Evolutionary conservation across 495 filamentous ascomycete species (phyloP), one percentile per base, ranked within the genome.

Genomic region (Amniculicola lignicola): DNA sequence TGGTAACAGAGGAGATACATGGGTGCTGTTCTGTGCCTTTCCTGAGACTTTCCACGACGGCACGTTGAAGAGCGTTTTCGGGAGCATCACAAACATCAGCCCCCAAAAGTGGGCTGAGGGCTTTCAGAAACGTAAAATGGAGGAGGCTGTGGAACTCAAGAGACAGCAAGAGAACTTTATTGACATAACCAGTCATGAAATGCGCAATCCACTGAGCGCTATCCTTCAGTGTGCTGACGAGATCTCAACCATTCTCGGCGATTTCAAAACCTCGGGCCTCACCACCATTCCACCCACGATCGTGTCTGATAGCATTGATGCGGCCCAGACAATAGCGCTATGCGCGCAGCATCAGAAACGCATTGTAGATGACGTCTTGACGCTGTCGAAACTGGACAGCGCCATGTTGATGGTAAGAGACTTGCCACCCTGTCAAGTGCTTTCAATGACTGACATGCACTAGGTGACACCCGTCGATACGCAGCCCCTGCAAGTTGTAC

Each of bases 171-270:
- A 92, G 64, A 90, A 89, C 54, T 94, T 92, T 68, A 91, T 93
- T 63, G 88, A 92, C 67, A 92, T 90, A 57, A 90, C 86, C 5
- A 89, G 85, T 57, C 89, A 95, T 62, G 89, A 95, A 63, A 88
- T 93, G 75, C 80, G 88, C 7, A 95, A 93, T 57, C 89, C 89
- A 1, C 74, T 93, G 7, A 86, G 81, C 38, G 88, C 88, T 6
- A 89, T 92, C 39, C 69, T 91, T 28, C 87, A 91, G 68, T 90
- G 86, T 64, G 82, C 84, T 3, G 88, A 93, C 61, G 86, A 90
- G 67, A 90, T 92, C 24, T 64, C 77, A 5, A 78, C 72, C 0
- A 72, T 76, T 11, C 61, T 89, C 15, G 68, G 65, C 37, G 72
- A 72, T 10, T 76, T 75, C 57, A 69, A 64, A 40, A 52, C 66